Percentiles rank a stretch among this genome's conserved stretches.
These are phyloP conservation scores for Simplicillium sp. DNA, from an alignment of 2,329 filamentous ascomycete genomes.

Conservation along the genomic window DNA sequence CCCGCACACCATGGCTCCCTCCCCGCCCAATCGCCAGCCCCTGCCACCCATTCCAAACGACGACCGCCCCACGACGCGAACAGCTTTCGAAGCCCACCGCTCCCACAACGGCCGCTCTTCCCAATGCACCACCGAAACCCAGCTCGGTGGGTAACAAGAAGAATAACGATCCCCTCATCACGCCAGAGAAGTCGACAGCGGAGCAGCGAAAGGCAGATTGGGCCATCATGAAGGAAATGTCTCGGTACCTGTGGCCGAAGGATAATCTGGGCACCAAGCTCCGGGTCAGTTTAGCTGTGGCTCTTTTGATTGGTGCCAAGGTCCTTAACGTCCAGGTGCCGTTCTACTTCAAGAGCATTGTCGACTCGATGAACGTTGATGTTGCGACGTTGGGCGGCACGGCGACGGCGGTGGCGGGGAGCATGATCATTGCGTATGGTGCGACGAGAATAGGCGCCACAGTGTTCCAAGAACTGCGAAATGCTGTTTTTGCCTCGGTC, in stretches of 20 bases:
- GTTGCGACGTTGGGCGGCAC: slow-evolving; percentile 80
- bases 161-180: slow-evolving; percentile 21
- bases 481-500: slow-evolving; percentile 93
- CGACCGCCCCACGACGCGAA: slow-evolving; percentile 18
- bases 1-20: slow-evolving; percentile 18
- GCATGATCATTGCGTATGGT: slow-evolving; percentile 90
- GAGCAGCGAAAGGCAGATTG: slow-evolving; percentile 95
- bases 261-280: slow-evolving; percentile 63
- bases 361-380: slow-evolving; percentile 97
- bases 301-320: slow-evolving; percentile 80
- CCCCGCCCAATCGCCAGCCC: slow-evolving; percentile 15
- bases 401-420: slow-evolving; percentile 78
- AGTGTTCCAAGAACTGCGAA: slow-evolving; percentile 85
- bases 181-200: slow-evolving; percentile 46
- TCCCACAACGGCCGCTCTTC: slow-evolving; percentile 6
- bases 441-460: slow-evolving; percentile 80
- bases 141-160: slow-evolving; percentile 9
- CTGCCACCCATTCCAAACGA: slow-evolving; percentile 23
- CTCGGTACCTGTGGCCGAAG: slow-evolving; percentile 91
- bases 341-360: slow-evolving; percentile 98
- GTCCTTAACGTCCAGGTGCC: slow-evolving; percentile 95
- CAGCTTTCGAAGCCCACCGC: slow-evolving; percentile 11
- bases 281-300: slow-evolving; percentile 77
- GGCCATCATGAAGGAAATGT: slow-evolving; percentile 99
- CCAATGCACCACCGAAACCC: slow-evolving; percentile 8